phyloP scores from a whole-genome alignment of 805 yeast genomes.

The Candida dajiaensis region DNA sequence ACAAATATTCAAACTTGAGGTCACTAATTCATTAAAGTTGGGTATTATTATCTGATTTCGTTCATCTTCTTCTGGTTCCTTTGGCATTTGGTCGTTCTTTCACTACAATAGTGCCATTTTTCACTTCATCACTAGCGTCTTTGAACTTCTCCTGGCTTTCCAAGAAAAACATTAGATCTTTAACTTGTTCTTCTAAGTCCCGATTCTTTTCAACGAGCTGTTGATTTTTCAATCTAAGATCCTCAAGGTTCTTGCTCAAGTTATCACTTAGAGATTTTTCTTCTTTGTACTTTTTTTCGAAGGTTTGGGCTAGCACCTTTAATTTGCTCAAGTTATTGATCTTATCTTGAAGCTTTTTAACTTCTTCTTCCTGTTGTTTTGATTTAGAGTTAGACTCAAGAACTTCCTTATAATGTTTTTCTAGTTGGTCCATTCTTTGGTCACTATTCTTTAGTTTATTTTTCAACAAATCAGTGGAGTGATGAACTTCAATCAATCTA shows the following conservation, averaged over 20 bases:
- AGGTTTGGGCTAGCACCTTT: constrained; percentile 1
- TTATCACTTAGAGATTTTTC: constrained; percentile 41
- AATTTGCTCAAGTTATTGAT: background rate
- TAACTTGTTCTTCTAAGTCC: constrained; percentile 57
- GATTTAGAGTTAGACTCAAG: background rate
- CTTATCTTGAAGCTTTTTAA: background rate
- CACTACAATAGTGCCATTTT: constrained; percentile 56
- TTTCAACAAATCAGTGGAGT: constrained; percentile 14
- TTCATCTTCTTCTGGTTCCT: background rate
- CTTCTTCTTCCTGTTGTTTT: background rate
- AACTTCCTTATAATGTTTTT: background rate
- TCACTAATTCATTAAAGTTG: background rate
- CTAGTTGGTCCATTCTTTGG: background rate
- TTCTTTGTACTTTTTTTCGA: constrained; percentile 25
- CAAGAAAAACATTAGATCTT: constrained; percentile 74
- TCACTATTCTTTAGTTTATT: constrained; percentile 13
- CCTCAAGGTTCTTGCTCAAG: constrained; percentile 34
- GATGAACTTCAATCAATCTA: constrained; percentile 32
- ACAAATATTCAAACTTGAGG: background rate
- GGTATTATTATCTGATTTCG: background rate
- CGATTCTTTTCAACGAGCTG: constrained; percentile 33
- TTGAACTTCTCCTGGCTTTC: constrained; percentile 70
- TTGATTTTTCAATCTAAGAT: constrained; percentile 27
- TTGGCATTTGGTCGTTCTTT: background rate
- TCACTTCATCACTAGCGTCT: constrained; percentile 65